phyloP scores from a whole-genome alignment of 805 yeast species.

The Candida morakotiae region DNA sequence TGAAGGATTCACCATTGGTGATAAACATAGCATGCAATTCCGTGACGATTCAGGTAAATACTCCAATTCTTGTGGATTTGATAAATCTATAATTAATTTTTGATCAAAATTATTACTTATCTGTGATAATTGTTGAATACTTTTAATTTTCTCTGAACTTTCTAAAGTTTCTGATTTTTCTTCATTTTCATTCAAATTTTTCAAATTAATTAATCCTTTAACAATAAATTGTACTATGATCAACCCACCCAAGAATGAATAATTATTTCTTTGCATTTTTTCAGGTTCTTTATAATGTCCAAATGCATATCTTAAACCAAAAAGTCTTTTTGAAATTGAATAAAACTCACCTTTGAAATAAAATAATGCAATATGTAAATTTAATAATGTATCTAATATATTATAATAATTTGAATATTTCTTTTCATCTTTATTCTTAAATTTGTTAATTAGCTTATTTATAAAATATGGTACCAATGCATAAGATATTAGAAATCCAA shows the following conservation, averaged over 20 bases:
- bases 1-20: constrained; percentile 76
- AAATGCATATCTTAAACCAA: constrained; percentile 75
- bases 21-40: constrained; percentile 79
- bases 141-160: constrained; percentile 10
- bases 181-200: constrained; percentile 18
- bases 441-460: constrained; percentile 23
- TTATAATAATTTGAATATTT: constrained; percentile 39
- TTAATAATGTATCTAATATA: constrained; percentile 50
- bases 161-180: constrained; percentile 8
- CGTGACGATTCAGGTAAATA: constrained; percentile 70
- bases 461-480: constrained; percentile 59
- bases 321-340: constrained; percentile 67
- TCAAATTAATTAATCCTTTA: constrained; percentile 34
- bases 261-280: constrained; percentile 51
- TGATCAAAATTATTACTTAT: constrained; percentile 8
- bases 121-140: constrained; percentile 8
- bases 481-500: constrained; percentile 58
- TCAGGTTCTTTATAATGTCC: constrained; percentile 54
- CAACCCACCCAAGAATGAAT: constrained; percentile 69
- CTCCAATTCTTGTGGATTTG: constrained; percentile 54
- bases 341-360: constrained; percentile 83
- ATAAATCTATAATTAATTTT: constrained; percentile 42
- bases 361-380: constrained; percentile 74
- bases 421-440: constrained; percentile 14
- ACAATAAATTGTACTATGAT: constrained; percentile 51